Percentiles rank a stretch among this genome's conserved stretches.
Evolutionary conservation across 352 stramenopile genomes (phyloP).

Genomic region (Globisporangium splendens): DNA sequence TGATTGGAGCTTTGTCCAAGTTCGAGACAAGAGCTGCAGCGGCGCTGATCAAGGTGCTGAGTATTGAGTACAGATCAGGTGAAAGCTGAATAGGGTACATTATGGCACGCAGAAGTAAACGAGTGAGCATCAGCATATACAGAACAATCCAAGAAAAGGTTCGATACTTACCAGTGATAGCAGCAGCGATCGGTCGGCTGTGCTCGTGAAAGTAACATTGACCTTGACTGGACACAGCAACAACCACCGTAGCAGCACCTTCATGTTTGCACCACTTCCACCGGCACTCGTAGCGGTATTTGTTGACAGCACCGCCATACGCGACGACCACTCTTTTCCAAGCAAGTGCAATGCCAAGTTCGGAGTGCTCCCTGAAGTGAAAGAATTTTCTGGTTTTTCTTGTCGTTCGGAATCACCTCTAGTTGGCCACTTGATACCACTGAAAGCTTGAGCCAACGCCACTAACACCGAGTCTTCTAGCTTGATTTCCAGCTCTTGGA

Average conservation of each 20-base stretch:
- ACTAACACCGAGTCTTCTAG: conserved; percentile 78
- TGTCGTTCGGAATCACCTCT: conserved; percentile 18
- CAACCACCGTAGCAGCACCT: conserved; percentile 76
- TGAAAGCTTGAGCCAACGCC: conserved; percentile 72
- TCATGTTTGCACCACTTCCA: conserved; percentile 50
- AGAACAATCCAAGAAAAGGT: background rate
- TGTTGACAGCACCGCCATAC: conserved; percentile 31
- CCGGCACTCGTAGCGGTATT: conserved; percentile 25
- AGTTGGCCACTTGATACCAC: conserved; percentile 61
- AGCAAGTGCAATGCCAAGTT: conserved; percentile 52
- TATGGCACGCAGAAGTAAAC: conserved; percentile 1
- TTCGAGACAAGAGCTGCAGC: conserved; percentile 81
- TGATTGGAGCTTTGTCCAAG: conserved; percentile 82
- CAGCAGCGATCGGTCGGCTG: conserved; percentile 75
- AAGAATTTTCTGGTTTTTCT: conserved; percentile 8
- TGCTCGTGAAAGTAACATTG: conserved; percentile 87
- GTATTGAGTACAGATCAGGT: conserved; percentile 71
- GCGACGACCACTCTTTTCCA: conserved; percentile 57
- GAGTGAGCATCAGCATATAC: no score
- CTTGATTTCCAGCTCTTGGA: conserved; percentile 87
- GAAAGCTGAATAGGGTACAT: conserved; percentile 36
- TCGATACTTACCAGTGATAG: conserved; percentile 64
- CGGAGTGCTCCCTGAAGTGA: conserved; percentile 12
- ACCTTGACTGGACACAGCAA: conserved; percentile 84
- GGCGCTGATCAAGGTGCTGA: conserved; percentile 80